Percentiles rank a stretch among this genome's conserved stretches.
phyloP scores from a whole-genome alignment of 805 yeast genomes.

The Wickerhamomyces tratensis region DNA sequence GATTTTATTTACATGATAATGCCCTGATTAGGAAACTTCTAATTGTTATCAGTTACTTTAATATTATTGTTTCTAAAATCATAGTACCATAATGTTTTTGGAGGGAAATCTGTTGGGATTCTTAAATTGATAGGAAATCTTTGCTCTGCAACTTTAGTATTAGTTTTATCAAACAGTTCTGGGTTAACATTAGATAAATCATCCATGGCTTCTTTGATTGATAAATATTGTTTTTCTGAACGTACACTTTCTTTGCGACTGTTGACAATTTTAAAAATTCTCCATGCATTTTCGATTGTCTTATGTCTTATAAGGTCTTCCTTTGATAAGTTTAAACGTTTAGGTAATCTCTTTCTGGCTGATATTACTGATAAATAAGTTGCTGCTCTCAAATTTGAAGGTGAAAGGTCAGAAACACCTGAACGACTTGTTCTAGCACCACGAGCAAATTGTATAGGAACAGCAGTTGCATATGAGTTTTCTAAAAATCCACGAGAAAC shows the following conservation, averaged over 20 bases:
- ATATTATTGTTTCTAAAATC: conserved; percentile 21
- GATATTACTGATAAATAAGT: conserved; percentile 68
- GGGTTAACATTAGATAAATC: conserved; percentile 46
- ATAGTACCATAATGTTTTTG: conserved; percentile 70
- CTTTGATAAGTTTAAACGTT: conserved; percentile 56
- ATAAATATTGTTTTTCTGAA: conserved; percentile 50
- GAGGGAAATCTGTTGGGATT: conserved; percentile 86
- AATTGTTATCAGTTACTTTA: background rate
- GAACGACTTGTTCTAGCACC: conserved; percentile 35
- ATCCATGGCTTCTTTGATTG: conserved; percentile 64
- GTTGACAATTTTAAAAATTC: conserved; percentile 43
- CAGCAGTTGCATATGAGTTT: background rate
- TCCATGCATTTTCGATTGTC: conserved; percentile 80
- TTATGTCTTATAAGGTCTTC: conserved; percentile 85
- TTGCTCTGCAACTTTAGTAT: conserved; percentile 38
- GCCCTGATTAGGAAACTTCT: no score
- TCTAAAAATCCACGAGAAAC: background rate
- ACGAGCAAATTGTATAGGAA: conserved; percentile 22
- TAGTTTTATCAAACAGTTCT: conserved; percentile 54
- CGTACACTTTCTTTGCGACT: conserved; percentile 30
- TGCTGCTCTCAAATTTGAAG: conserved; percentile 38
- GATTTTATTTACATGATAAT: no score
- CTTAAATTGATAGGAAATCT: conserved; percentile 79
- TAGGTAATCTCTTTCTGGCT: conserved; percentile 84
- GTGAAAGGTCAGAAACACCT: conserved; percentile 21